phyloP scores from a whole-genome alignment of 805 yeast genomes.

The Kluyveromyces lactis region DNA sequence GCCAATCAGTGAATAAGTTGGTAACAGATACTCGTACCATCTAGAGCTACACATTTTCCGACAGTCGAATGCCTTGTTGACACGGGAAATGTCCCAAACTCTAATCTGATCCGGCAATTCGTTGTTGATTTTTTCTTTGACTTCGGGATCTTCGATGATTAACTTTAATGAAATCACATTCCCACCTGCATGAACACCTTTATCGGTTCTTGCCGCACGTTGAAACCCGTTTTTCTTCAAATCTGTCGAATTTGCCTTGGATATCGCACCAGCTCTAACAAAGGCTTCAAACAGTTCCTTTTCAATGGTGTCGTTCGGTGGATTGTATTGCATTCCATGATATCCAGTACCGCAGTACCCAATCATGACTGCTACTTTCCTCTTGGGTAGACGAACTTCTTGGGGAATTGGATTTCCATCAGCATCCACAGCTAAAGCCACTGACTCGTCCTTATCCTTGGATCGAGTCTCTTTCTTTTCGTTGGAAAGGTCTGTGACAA shows the following conservation, averaged over 20 bases:
- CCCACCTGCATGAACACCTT: conserved; percentile 97
- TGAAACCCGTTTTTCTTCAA: conserved; percentile 79
- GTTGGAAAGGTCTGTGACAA: not conserved
- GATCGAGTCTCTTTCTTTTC: conserved; percentile 12
- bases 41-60: conserved; percentile 94
- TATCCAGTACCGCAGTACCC: conserved; percentile 97
- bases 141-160: conserved; percentile 67
- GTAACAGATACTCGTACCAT: conserved; percentile 86
- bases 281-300: conserved; percentile 81
- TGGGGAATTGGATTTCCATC: conserved; percentile 53
- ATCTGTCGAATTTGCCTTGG: conserved; percentile 79
- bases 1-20: conserved; percentile 82
- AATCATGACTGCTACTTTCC: conserved; percentile 80
- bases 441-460: conserved; percentile 15
- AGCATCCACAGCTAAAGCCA: conserved; percentile 37
- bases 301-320: conserved; percentile 83
- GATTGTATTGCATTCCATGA: conserved; percentile 92
- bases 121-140: conserved; percentile 64
- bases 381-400: conserved; percentile 67
- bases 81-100: conserved; percentile 87
- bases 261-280: conserved; percentile 79
- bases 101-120: conserved; percentile 78
- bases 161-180: conserved; percentile 78
- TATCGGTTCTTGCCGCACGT: conserved; percentile 86
- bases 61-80: conserved; percentile 88